These are phyloP conservation scores for Aquilaria agallochum DNA, from an alignment of 441 rosid species.

Conservation along the genomic window DNA sequence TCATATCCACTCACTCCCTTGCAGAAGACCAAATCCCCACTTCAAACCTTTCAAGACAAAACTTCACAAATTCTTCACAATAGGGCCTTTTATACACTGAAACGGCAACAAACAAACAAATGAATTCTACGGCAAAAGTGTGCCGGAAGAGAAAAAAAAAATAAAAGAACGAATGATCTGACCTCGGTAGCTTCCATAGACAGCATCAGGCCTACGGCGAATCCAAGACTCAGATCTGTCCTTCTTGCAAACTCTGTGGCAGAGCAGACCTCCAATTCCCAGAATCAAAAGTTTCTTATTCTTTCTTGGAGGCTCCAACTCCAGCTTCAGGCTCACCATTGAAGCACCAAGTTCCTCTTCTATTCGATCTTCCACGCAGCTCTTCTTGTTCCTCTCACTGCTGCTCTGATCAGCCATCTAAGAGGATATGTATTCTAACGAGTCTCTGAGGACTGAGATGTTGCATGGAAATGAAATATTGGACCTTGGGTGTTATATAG, in stretches of 20 bases:
- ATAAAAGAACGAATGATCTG: not conserved
- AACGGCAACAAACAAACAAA: not conserved
- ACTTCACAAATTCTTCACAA: constrained; percentile 31
- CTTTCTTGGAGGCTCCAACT: constrained; percentile 5
- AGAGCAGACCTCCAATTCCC: constrained; percentile 23
- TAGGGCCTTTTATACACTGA: constrained; percentile 46
- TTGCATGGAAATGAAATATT: too few species aligned
- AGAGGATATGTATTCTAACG: too few species aligned
- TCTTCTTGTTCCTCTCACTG: too few species aligned
- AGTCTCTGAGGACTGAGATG: too few species aligned
- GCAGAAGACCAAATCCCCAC: constrained; percentile 53
- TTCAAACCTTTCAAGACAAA: constrained; percentile 40
- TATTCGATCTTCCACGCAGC: too few species aligned
- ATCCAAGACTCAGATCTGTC: not conserved
- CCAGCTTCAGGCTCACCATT: too few species aligned
- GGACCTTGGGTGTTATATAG: too few species aligned
- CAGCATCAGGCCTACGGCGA: constrained; percentile 23
- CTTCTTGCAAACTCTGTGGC: constrained; percentile 14
- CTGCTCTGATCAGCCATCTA: too few species aligned
- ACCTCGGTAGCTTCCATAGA: constrained; percentile 19
- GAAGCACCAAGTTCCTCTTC: not conserved
- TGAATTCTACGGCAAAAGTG: not conserved
- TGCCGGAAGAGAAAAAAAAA: not conserved
- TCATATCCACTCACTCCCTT: constrained; percentile 21
- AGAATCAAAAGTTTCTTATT: constrained; percentile 34